Base-by-base conservation (phyloP, 2,329 filamentous ascomycete species). In the Aspergillus ochraceoroseus region DNA sequence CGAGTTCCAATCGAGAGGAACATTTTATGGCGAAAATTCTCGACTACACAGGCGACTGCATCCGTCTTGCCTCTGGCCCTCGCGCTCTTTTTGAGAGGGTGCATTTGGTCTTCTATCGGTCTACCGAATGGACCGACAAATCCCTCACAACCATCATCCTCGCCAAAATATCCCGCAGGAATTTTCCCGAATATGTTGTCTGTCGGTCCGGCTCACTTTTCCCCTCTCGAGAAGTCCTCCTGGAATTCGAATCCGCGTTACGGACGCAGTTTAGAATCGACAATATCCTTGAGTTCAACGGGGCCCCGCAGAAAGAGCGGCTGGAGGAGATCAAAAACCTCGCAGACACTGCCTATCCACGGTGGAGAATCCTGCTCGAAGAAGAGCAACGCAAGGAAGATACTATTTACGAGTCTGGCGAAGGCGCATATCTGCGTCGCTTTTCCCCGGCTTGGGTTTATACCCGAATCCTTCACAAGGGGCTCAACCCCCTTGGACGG, bases 121-220 rank as follows among this genome's bases (percentile, higher is more conserved):
- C 89, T 7, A 94, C 87, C 0, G 86, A 95, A 61, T 98, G 92
- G 92, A 94, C 89, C 0, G 90, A 96, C 55, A 96, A 95, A 62
- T 95, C 90, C 1, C 70, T 98, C 9, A 96, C 87, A 1, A 90
- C 89, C 0, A 90, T 96, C 38, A 95, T 98, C 30, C 74, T 98
- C 4, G 87, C 92, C 5, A 89, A 90, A 49, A 94, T 94, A 42
- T 86, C 89, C 2, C 77, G 81, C 29, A 77, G 87, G 23, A 92
- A 89, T 59, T 98, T 95, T 50, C 89, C 90, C 0, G 73, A 83
- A 2, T 98, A 95, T 57, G 77, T 96, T 14, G 89, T 96, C 4
- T 94, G 85, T 44, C 80, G 92, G 22, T 94, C 88, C 0, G 79
- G 83, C 17, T 94, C 87, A 42, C 94, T 98, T 2, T 98, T 98